Percentiles rank a stretch among this genome's conserved stretches.
Conservation (phyloP, 1,284 basidiomycete species). For the Austroboletus niveus region DNA sequence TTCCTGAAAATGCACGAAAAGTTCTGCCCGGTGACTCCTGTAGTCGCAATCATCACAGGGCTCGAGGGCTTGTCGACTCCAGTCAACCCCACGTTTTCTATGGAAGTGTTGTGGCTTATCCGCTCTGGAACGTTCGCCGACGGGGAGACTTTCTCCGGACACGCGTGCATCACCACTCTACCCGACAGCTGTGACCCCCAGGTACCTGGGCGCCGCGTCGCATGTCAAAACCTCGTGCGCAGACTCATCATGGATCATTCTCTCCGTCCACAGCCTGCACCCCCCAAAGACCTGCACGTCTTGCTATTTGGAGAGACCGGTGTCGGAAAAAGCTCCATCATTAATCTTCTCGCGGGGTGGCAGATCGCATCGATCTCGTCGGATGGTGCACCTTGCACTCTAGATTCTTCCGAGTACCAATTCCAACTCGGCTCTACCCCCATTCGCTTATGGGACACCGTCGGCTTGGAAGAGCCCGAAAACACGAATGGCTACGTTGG, state of each 20-base stretch:
- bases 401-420: constrained; percentile 24
- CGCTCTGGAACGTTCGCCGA: constrained; percentile 13
- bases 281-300: constrained; percentile 28
- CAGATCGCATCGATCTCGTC: constrained; percentile 26
- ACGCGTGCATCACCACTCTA: not conserved
- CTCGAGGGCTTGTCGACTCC: constrained; percentile 24
- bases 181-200: constrained; percentile 23
- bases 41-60: constrained; percentile 31
- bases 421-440: constrained; percentile 20
- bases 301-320: constrained; percentile 33
- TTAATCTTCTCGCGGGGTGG: constrained; percentile 30
- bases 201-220: constrained; percentile 15
- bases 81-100: not conserved
- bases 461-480: constrained; percentile 31
- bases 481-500: not conserved
- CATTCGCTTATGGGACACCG: constrained; percentile 31
- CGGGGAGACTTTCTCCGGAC: constrained; percentile 22
- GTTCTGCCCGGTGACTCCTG: constrained; percentile 22
- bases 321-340: constrained; percentile 33
- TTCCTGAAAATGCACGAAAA: constrained; percentile 20
- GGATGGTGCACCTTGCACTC: constrained; percentile 27
- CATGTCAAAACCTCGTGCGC: constrained; percentile 19
- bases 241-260: constrained; percentile 15
- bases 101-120: constrained; percentile 29
- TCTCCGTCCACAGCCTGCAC: constrained; percentile 15